Conservation (phyloP, 2,329 filamentous ascomycete species). For the Teratosphaeriaceae sp. region DNA sequence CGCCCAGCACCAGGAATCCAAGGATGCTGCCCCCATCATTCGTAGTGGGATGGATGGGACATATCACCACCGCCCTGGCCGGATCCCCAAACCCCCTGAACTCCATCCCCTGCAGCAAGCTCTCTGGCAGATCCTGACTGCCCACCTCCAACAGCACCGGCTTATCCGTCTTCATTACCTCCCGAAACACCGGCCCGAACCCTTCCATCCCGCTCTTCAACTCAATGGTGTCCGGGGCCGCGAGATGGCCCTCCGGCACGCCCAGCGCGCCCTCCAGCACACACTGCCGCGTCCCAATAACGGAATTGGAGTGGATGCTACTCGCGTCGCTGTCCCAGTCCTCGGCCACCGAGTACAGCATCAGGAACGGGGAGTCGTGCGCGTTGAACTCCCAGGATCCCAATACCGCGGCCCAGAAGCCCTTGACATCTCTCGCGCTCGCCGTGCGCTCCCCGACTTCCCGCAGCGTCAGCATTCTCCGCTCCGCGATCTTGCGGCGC, state of each 20-base stretch:
- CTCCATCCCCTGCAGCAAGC: conserved; percentile 59
- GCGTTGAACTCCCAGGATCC: conserved; percentile 67
- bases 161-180: conserved; percentile 62
- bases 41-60: conserved; percentile 71
- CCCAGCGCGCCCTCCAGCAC: conserved; percentile 67
- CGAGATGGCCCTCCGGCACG: conserved; percentile 56
- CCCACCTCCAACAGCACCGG: conserved; percentile 64
- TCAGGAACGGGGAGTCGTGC: conserved; percentile 66
- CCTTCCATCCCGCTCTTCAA: conserved; percentile 62
- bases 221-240: conserved; percentile 58
- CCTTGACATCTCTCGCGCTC: conserved; percentile 62
- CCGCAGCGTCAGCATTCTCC: conserved; percentile 70
- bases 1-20: conserved; percentile 71
- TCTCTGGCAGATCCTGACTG: conserved; percentile 55
- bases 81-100: conserved; percentile 67
- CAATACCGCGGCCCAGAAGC: conserved; percentile 67
- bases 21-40: conserved; percentile 57
- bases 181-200: conserved; percentile 68
- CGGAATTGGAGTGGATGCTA: conserved; percentile 62
- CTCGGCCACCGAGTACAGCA: conserved; percentile 70
- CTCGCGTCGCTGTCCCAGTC: conserved; percentile 65
- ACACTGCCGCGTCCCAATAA: conserved; percentile 56
- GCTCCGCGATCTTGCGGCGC: conserved; percentile 67
- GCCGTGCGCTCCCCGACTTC: conserved; percentile 72
- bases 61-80: conserved; percentile 64